Percentiles rank a stretch among this genome's conserved stretches.
These are phyloP conservation scores for Rugonectria rugulosa DNA, from an alignment of 2,329 filamentous ascomycete genomes.

Conservation along the genomic window DNA sequence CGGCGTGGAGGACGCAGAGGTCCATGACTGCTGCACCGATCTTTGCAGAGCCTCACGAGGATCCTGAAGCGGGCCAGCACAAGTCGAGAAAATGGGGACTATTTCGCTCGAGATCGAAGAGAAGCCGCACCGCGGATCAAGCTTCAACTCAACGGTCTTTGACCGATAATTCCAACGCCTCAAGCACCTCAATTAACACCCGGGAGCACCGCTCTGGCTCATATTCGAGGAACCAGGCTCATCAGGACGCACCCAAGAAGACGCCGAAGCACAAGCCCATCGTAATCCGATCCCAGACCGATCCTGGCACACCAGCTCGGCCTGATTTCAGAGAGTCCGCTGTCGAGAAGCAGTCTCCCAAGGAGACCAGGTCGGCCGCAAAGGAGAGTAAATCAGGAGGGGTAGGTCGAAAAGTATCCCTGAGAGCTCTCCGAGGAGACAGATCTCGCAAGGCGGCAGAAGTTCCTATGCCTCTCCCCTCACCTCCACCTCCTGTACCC, in stretches of 20 bases:
- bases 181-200: constrained; percentile 29
- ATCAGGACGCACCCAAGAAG: constrained; percentile 23
- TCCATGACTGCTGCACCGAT: constrained; percentile 35
- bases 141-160: constrained; percentile 30
- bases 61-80: constrained; percentile 43
- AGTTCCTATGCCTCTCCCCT: constrained; percentile 19
- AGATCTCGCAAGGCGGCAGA: constrained; percentile 27
- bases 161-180: constrained; percentile 35
- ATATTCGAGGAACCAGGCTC: constrained; percentile 9
- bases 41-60: constrained; percentile 28
- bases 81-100: constrained; percentile 66
- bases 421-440: constrained; percentile 35
- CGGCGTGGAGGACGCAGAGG: constrained; percentile 42
- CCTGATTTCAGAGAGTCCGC: constrained; percentile 17
- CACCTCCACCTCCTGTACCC: constrained; percentile 27
- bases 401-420: constrained; percentile 37
- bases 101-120: constrained; percentile 56
- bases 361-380: constrained; percentile 11
- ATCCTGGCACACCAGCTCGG: constrained; percentile 43
- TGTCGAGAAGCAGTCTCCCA: background rate
- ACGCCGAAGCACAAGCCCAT: constrained; percentile 52
- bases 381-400: constrained; percentile 35
- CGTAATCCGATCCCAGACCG: constrained; percentile 52
- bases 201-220: constrained; percentile 9
- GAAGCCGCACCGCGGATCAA: constrained; percentile 30